A percentile compares a stretch with the other conserved stretches of the same genome.
These are phyloP conservation scores for Colletotrichum sp. DNA, from an alignment of 2,329 filamentous ascomycete species.

Conservation along the genomic window DNA sequence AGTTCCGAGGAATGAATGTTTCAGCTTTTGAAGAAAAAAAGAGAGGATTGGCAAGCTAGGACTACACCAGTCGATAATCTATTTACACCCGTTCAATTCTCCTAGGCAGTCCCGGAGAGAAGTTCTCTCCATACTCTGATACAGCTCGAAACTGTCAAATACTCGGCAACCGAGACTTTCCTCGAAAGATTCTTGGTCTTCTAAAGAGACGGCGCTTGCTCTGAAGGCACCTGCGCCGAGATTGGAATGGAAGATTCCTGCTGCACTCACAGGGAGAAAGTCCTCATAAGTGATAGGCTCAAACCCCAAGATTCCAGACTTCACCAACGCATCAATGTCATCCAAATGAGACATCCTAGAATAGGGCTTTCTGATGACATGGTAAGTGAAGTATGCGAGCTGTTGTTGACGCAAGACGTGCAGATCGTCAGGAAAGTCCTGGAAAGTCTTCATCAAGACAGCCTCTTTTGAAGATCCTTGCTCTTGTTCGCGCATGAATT, in stretches of 20 bases:
- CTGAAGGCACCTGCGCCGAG: slow-evolving; percentile 19
- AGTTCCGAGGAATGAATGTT: not conserved
- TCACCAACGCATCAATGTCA: slow-evolving; percentile 34
- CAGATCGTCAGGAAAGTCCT: slow-evolving; percentile 46
- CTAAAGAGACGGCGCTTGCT: not conserved
- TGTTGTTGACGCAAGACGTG: slow-evolving; percentile 33
- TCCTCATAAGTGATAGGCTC: slow-evolving; percentile 57
- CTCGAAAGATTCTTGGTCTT: not conserved
- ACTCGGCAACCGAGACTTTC: not conserved
- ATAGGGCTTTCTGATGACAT: not conserved
- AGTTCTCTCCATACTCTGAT: not conserved
- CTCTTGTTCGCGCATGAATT: slow-evolving; percentile 18
- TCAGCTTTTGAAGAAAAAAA: not conserved
- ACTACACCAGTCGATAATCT: not conserved
- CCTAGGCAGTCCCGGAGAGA: not conserved
- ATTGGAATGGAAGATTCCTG: slow-evolving; percentile 55
- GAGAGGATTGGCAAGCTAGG: not conserved
- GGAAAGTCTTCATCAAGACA: slow-evolving; percentile 31
- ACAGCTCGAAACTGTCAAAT: not conserved
- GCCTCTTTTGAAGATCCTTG: not conserved
- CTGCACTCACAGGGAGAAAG: slow-evolving; percentile 56
- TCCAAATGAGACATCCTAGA: not conserved
- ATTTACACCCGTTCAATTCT: not conserved
- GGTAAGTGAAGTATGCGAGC: slow-evolving; percentile 45
- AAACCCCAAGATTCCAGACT: slow-evolving; percentile 33